Conservation (phyloP, 345 rosid species). For the Euphorbia lathyris region DNA sequence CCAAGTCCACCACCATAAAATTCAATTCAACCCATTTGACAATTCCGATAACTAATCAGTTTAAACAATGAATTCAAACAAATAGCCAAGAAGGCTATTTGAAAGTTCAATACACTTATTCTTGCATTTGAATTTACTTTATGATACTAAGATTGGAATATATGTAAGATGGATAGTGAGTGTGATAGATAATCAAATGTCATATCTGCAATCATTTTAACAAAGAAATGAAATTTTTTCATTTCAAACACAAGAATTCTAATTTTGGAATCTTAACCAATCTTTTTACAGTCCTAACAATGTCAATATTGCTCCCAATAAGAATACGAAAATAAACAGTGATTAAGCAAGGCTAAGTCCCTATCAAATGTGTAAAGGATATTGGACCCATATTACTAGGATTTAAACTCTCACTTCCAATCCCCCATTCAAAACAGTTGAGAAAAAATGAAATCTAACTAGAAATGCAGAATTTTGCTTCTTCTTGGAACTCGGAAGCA, state of each 20-base stretch:
- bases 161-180: background rate
- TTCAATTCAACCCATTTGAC: background rate
- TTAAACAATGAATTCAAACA: background rate
- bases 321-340: background rate
- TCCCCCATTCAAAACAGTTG: too few relatives aligned
- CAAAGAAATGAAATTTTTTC: too few relatives aligned
- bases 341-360: background rate
- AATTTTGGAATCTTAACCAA: background rate
- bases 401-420: too few relatives aligned
- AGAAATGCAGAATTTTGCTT: too few relatives aligned
- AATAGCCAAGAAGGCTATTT: background rate
- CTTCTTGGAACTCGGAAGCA: too few relatives aligned
- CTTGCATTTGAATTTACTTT: background rate
- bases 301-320: conserved; percentile 9
- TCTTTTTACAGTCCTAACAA: too few relatives aligned
- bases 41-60: background rate
- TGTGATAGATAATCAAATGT: background rate
- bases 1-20: background rate
- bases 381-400: too few relatives aligned
- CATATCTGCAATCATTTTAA: too few relatives aligned
- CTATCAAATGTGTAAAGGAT: background rate
- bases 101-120: background rate
- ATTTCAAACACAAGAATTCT: background rate
- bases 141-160: background rate
- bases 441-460: too few relatives aligned